These are phyloP conservation scores for Epichloe amarillans DNA, from an alignment of 2,329 filamentous ascomycete genomes.

Conservation along the genomic window DNA sequence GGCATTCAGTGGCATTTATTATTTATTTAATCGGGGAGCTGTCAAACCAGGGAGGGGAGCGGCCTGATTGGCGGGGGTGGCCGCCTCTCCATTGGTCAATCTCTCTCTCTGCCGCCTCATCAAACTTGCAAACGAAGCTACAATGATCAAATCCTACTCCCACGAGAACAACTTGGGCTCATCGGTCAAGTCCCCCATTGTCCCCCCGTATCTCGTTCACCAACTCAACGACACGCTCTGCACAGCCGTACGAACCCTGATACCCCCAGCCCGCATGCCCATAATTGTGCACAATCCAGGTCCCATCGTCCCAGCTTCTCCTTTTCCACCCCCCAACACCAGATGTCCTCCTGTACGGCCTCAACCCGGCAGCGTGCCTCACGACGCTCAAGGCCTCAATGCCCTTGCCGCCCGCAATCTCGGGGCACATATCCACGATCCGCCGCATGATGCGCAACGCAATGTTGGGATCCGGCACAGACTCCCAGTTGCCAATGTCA, in stretches of 20 bases:
- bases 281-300: constrained; percentile 66
- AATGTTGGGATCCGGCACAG: constrained; percentile 64
- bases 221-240: constrained; percentile 50
- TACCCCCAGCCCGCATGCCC: constrained; percentile 72
- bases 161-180: constrained; percentile 19
- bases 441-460: constrained; percentile 75
- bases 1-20: constrained; percentile 1
- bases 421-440: constrained; percentile 50
- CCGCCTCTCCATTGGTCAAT: too few relatives aligned
- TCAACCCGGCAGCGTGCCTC: constrained; percentile 68
- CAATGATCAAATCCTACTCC: constrained; percentile 3
- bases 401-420: constrained; percentile 50
- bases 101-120: too few relatives aligned
- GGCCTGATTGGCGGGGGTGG: too few relatives aligned
- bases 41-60: neutral
- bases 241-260: constrained; percentile 56
- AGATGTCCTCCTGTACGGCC: constrained; percentile 59
- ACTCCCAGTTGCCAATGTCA: constrained; percentile 67
- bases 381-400: constrained; percentile 63
- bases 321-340: constrained; percentile 61
- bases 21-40: neutral
- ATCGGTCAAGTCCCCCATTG: constrained; percentile 13
- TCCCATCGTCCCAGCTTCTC: constrained; percentile 35
- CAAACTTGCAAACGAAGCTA: too few relatives aligned
- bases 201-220: constrained; percentile 43